These are phyloP conservation scores for Hortaea sp. DNA, from an alignment of 2,329 filamentous ascomycete genomes.

Conservation along the genomic window DNA sequence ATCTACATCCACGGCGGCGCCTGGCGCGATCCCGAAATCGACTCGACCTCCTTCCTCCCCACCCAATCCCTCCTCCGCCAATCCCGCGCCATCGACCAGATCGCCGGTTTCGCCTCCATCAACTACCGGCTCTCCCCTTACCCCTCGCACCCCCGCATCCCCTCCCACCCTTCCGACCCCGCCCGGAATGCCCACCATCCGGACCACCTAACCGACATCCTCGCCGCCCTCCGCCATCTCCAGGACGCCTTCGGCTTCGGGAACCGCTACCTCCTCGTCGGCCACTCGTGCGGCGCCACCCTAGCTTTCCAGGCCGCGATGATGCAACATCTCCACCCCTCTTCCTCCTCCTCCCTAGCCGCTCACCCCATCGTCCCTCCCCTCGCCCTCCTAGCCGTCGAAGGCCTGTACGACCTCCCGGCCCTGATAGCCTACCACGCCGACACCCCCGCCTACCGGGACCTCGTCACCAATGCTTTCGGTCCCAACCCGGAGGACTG, in stretches of 20 bases:
- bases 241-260: constrained; percentile 36
- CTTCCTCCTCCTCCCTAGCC: constrained; percentile 26
- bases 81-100: constrained; percentile 19
- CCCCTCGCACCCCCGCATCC: constrained; percentile 32
- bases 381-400: constrained; percentile 48
- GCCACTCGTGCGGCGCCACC: constrained; percentile 55
- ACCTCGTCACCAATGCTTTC: constrained; percentile 53
- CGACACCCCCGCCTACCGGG: constrained; percentile 44
- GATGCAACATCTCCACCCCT: constrained; percentile 8
- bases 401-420: constrained; percentile 57
- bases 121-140: constrained; percentile 54
- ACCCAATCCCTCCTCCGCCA: constrained; percentile 28
- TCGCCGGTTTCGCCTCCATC: constrained; percentile 55
- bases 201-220: constrained; percentile 50
- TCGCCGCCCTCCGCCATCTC: constrained; percentile 42
- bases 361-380: constrained; percentile 30
- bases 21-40: constrained; percentile 39
- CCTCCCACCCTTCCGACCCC: constrained; percentile 37
- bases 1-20: constrained; percentile 42
- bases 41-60: constrained; percentile 25
- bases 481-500: constrained; percentile 42
- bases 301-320: constrained; percentile 53
- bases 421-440: constrained; percentile 39
- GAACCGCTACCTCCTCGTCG: constrained; percentile 44
- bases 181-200: constrained; percentile 46